phyloP scores from a whole-genome alignment of 1,284 basidiomycete species.

The Stygiomarasmius scandens region DNA sequence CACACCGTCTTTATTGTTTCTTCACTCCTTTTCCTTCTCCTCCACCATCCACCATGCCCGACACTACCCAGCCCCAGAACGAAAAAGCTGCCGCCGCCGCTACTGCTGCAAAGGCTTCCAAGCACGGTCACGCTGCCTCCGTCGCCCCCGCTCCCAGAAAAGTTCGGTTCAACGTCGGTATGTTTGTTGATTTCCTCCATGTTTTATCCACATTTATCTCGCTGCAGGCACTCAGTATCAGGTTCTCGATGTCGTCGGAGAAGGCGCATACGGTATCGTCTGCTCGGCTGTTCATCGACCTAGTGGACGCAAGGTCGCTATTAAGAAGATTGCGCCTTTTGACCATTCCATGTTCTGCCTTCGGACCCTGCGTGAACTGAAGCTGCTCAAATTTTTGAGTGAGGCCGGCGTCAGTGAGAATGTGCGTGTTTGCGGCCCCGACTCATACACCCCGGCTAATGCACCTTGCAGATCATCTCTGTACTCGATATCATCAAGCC shows the following conservation, averaged over 20 bases:
- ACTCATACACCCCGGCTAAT: too few relatives aligned
- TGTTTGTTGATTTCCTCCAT: constrained; percentile 34
- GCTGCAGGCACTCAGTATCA: constrained; percentile 77
- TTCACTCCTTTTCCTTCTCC: constrained; percentile 1
- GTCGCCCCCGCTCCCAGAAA: constrained; percentile 78
- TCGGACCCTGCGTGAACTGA: constrained; percentile 84
- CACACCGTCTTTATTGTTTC: constrained; percentile 7
- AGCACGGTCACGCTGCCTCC: constrained; percentile 63
- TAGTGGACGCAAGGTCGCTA: constrained; percentile 81
- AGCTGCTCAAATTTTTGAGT: constrained; percentile 88
- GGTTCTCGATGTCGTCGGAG: constrained; percentile 89
- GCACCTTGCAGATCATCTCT: constrained; percentile 77
- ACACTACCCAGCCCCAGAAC: constrained; percentile 13
- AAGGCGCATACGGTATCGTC: constrained; percentile 87
- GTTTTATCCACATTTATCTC: constrained; percentile 10
- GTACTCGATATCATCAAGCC: constrained; percentile 96
- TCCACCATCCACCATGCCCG: constrained; percentile 12
- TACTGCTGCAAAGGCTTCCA: constrained; percentile 45
- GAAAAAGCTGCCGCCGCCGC: constrained; percentile 9
- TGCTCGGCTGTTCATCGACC: constrained; percentile 85
- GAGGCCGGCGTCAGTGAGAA: constrained; percentile 93
- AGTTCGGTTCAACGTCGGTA: constrained; percentile 91
- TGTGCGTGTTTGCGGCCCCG: constrained; percentile 48
- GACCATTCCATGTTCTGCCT: constrained; percentile 93
- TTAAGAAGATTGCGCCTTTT: constrained; percentile 92